Evolutionary conservation across 805 yeast species (phyloP).

Genomic region (Cyberlindnera subsufficiens): DNA sequence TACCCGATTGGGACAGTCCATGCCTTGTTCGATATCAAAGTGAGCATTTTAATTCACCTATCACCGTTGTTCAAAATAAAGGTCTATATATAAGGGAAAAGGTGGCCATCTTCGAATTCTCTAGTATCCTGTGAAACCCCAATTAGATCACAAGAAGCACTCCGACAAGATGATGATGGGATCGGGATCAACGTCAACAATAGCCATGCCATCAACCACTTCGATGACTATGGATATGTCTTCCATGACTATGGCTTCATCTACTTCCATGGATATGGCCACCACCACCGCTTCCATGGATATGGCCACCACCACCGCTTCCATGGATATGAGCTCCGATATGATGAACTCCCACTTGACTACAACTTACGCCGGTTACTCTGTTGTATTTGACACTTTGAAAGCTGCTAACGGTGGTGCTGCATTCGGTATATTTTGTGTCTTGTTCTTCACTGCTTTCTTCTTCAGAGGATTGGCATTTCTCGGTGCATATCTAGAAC

Average conservation of each 20-base stretch:
- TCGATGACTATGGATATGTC: constrained; percentile 5
- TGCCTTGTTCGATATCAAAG: too few relatives aligned
- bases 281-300: constrained; percentile 8
- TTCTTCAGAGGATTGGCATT: constrained; percentile 55
- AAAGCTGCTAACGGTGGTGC: constrained; percentile 48
- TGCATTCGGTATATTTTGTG: constrained; percentile 69
- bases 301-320: constrained; percentile 26
- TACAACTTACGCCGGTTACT: constrained; percentile 42
- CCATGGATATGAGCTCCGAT: constrained; percentile 13
- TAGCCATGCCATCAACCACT: constrained; percentile 11
- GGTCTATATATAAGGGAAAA: too few relatives aligned
- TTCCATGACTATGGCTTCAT: not conserved
- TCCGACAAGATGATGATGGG: constrained; percentile 25
- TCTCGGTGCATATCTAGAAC: constrained; percentile 58
- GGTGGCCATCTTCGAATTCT: too few relatives aligned
- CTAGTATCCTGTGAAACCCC: too few relatives aligned
- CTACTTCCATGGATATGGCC: constrained; percentile 27
- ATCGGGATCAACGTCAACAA: constrained; percentile 16
- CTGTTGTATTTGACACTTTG: constrained; percentile 55
- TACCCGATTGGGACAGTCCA: too few relatives aligned
- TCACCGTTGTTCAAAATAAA: too few relatives aligned
- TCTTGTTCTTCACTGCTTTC: constrained; percentile 54
- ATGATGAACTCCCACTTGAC: constrained; percentile 57
- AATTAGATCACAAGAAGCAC: not conserved
- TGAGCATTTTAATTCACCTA: too few relatives aligned